Evolutionary conservation across 2,329 filamentous ascomycete genomes (phyloP), one percentile per base, ranked within the genome.

Genomic region (Colletotrichum acutatum): DNA sequence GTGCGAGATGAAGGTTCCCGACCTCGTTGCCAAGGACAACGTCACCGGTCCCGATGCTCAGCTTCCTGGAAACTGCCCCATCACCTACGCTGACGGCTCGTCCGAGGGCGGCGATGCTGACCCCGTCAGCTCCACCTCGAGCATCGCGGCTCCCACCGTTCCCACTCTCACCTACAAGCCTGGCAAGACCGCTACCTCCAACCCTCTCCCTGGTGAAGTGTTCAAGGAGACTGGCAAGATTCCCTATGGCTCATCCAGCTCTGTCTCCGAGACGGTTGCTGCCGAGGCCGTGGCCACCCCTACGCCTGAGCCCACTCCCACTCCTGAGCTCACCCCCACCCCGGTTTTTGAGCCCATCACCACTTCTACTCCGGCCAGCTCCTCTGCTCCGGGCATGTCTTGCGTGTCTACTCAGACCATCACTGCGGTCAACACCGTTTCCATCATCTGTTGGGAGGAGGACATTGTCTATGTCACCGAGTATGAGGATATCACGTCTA

Each of bases 1-100:
- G 71, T 97, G 95, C 85, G 85, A 86, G 63, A 88, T 96, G 79
- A 79, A 89, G 0, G 74, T 91, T 1, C 92, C 93, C 3, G 74
- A 82, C 0, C 76, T 79, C 0, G 80, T 97, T 24, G 78, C 81
- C 1, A 75, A 84, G 9, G 94, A 97, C 74, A 83, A 95, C 77
- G 88, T 90, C 63, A 76, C 81, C 2, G 88, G 90, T 11, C 85
- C 89, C 7, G 82, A 90, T 66, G 80, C 85, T 14, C 84, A 86
- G 56, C 88, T 97, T 24, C 94, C 95, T 5, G 94, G 95, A 56
- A 87, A 89, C 71, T 82, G 90, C 24, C 74, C 80, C 6, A 85
- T 93, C 72, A 77, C 77, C 60, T 78, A 75, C 63, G 79, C 71
- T 34, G 79, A 80, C 30, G 78, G 78, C 32, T 74, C 76, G 32